phyloP scores from a whole-genome alignment of 1,284 basidiomycete genomes.

The Coriolopsis trogii region DNA sequence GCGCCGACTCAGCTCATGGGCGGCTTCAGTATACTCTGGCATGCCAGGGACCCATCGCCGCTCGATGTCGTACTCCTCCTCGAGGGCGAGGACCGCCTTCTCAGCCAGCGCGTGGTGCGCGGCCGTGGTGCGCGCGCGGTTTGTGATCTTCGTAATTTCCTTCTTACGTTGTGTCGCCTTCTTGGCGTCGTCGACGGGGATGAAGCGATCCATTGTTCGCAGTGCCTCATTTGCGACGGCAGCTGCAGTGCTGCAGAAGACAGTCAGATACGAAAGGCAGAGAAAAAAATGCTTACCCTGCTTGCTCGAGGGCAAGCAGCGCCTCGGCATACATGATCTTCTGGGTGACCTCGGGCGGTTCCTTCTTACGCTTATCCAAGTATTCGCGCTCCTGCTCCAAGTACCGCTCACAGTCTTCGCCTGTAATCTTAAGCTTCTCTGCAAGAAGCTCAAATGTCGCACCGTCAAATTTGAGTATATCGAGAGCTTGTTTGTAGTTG shows the following conservation, averaged over 20 bases:
- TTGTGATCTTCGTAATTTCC: too few relatives aligned
- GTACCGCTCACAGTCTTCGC: conserved; percentile 25
- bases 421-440: neutral
- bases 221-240: neutral
- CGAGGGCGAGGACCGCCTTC: neutral
- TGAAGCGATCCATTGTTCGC: neutral
- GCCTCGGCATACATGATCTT: conserved; percentile 14
- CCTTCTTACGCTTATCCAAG: conserved; percentile 18
- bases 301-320: conserved; percentile 1
- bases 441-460: conserved; percentile 2
- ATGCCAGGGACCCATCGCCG: neutral
- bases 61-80: neutral
- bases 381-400: conserved; percentile 24
- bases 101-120: neutral
- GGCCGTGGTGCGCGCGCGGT: too few relatives aligned
- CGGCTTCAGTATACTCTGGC: neutral
- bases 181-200: neutral
- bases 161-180: too few relatives aligned
- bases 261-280: too few relatives aligned
- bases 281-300: too few relatives aligned
- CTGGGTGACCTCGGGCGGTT: conserved; percentile 9
- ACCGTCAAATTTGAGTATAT: conserved; percentile 18
- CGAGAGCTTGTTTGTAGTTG: conserved; percentile 31
- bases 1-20: neutral
- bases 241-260: too few relatives aligned